phyloP scores from a whole-genome alignment of 129 eudicot genomes.

The Pseudognaphalium luteoalbum region DNA sequence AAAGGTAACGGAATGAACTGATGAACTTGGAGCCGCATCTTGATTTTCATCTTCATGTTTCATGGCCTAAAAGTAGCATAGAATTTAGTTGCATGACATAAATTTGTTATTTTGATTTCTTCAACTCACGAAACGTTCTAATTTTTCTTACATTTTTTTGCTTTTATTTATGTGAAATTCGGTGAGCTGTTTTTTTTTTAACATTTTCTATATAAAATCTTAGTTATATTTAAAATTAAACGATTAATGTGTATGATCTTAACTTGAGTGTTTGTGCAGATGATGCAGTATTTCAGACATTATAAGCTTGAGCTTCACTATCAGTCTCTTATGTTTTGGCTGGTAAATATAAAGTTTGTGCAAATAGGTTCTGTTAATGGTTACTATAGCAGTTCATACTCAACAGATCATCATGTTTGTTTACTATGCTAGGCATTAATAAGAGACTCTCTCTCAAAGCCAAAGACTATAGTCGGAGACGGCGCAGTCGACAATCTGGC shows the following conservation, averaged over 20 bases:
- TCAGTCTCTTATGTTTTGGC: constrained; percentile 87
- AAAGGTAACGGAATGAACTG: constrained; percentile 52
- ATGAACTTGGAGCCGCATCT: constrained; percentile 10
- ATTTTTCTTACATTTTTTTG: neutral
- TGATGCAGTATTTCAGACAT: constrained; percentile 93
- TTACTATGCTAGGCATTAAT: constrained; percentile 54
- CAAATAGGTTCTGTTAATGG: constrained; percentile 16
- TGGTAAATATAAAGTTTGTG: constrained; percentile 52
- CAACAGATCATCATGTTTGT: constrained; percentile 20
- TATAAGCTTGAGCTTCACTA: constrained; percentile 74
- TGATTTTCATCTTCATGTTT: neutral
- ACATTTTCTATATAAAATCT: neutral
- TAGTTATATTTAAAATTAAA: neutral
- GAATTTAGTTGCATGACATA: neutral
- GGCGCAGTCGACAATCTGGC: constrained; percentile 42
- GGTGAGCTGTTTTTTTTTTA: neutral
- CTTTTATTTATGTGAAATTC: neutral
- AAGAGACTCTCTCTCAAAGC: constrained; percentile 72
- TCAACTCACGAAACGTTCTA: neutral
- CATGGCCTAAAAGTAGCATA: constrained; percentile 8
- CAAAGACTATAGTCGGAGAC: constrained; percentile 57
- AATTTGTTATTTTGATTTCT: neutral
- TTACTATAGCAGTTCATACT: constrained; percentile 25
- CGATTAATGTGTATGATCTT: neutral
- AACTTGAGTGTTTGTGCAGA: constrained; percentile 53